Base-by-base conservation (phyloP, 2,329 filamentous ascomycete genomes). In the Fusarium praegraminearum region DNA sequence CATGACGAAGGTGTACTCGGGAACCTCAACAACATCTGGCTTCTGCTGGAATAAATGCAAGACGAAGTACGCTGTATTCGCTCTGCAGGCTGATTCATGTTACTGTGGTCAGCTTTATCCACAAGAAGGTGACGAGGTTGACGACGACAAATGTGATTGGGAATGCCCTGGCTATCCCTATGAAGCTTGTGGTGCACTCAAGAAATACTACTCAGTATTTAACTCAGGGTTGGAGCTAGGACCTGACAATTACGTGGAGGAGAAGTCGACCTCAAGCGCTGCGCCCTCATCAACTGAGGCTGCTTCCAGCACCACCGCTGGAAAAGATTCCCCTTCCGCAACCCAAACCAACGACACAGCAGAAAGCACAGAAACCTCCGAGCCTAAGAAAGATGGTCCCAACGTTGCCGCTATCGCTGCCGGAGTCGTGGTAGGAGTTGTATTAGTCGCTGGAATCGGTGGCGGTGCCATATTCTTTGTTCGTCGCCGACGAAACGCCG, bases 381-480 rank as follows among this genome's bases (percentile, higher is more conserved):
- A 61, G 0, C 57, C 68, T 0, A 58, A 70, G 11, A 70, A 76
- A 15, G 73, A 80, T 54, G 81, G 84, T 11, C 83, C 90, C n/a
- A 94, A 91, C 77, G 92, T 89, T n/a, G 92, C 89, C 40, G 93
- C 91, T 50, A 94, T 98, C 71, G 94, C 92, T 20, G 95, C 90
- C 12, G 95, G 95, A 64, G 92, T 93, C 2, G 94, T 98, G 3
- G 92, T 96, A 11, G 94, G 93, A 62, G 88, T 97, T 3, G 83
- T 97, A 3, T 92, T 82, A 2, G 76, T 94, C 7, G 87, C 84
- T 55, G 91, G 85, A 16, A 84, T 92, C 20, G 82, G 87, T 15
- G 93, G 89, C 45, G 94, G 87, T 54, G 81, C 85, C 7, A 90
- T 93, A 80, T 90, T 97, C 78, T 92, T 87, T 75, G 81, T 96